phyloP scores from a whole-genome alignment of 2,329 filamentous ascomycete species.

The Myriosclerotinia scirpicola region DNA sequence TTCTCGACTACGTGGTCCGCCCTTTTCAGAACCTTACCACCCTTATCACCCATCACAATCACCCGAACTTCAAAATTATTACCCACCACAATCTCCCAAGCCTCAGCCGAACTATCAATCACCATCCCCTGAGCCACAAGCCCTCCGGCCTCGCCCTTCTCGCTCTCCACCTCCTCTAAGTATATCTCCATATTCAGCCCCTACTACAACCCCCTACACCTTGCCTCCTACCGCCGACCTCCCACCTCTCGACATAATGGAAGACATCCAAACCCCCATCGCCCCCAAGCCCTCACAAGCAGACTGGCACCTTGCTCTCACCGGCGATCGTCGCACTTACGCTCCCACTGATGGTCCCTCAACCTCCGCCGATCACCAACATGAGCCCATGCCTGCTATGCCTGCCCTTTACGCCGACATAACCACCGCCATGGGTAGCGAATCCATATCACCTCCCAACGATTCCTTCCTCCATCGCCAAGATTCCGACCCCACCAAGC shows the following conservation, averaged over 20 bases:
- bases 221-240: slow-evolving; percentile 11
- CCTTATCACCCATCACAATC: slow-evolving; percentile 9
- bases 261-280: slow-evolving; percentile 13
- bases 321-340: slow-evolving; percentile 19
- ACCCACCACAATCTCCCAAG: slow-evolving; percentile 3
- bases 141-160: slow-evolving; percentile 8
- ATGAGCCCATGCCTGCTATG: slow-evolving; percentile 18
- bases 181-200: not conserved
- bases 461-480: not conserved
- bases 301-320: slow-evolving; percentile 21
- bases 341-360: not conserved
- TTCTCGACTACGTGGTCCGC: not conserved
- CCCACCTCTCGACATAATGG: slow-evolving; percentile 20
- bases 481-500: not conserved
- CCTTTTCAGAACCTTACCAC: not conserved
- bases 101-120: not conserved
- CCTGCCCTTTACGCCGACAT: slow-evolving; percentile 17
- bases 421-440: slow-evolving; percentile 4
- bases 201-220: not conserved
- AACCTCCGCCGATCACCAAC: not conserved
- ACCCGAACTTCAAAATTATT: slow-evolving; percentile 10
- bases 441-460: not conserved
- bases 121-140: not conserved
- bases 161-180: slow-evolving; percentile 8
- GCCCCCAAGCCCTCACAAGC: not conserved